A percentile compares a stretch with the other conserved stretches of the same genome.
Evolutionary conservation across 371 early-diverging fungal species (phyloP).

Genomic region (Mortierella sp.): DNA sequence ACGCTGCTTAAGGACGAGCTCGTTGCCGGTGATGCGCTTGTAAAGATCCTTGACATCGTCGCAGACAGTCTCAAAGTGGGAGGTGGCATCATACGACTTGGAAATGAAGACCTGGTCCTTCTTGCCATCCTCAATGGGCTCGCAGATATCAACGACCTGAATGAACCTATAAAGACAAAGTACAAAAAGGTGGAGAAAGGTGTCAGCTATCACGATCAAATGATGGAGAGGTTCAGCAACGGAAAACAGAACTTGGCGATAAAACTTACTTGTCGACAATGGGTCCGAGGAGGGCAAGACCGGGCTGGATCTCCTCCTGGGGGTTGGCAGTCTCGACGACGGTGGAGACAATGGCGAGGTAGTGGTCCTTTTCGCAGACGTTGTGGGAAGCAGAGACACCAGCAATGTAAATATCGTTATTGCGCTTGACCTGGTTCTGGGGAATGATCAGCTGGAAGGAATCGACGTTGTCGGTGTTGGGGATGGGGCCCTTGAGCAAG

Average conservation of each 20-base stretch:
- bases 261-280: constrained; percentile 81
- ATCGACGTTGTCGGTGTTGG: constrained; percentile 89
- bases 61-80: constrained; percentile 98
- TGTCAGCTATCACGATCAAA: not conserved
- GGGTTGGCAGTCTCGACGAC: constrained; percentile 93
- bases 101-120: constrained; percentile 90
- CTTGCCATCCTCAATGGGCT: constrained; percentile 88
- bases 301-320: constrained; percentile 91
- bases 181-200: not conserved
- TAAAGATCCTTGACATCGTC: constrained; percentile 96
- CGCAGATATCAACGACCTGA: constrained; percentile 83
- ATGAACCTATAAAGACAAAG: constrained; percentile 69
- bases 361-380: constrained; percentile 90
- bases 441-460: constrained; percentile 97
- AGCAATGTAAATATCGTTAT: constrained; percentile 97
- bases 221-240: not conserved
- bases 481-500: constrained; percentile 93
- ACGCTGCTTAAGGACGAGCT: constrained; percentile 83
- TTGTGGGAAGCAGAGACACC: constrained; percentile 91
- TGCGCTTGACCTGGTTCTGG: constrained; percentile 93
- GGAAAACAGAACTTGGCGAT: not conserved
- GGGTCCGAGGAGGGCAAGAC: constrained; percentile 90
- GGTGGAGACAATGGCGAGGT: constrained; percentile 96
- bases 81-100: constrained; percentile 97
- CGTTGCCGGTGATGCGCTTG: constrained; percentile 90